Evolutionary conservation across 2,329 filamentous ascomycete genomes (phyloP), one percentile per base, ranked within the genome.

Genomic region (Cercospora sp.): DNA sequence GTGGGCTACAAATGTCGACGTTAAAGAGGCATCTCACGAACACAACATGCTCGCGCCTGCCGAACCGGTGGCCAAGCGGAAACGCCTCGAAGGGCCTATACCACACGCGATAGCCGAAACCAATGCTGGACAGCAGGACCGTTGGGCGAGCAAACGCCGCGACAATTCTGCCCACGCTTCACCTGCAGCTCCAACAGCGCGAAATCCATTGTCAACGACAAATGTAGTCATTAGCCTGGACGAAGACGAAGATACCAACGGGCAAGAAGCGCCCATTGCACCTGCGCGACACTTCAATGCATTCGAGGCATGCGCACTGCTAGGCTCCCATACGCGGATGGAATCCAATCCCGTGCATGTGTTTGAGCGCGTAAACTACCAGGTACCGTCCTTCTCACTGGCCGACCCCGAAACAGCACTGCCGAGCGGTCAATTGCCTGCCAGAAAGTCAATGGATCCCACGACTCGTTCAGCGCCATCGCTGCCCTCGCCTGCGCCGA

Each of bases 401-500:
- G 18, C 8, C 58, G 58, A 43, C 26, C 6, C 18, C 21, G 34
- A 34, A 26, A n/a, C 59, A 2, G 62, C 45, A 58, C 37, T 51
- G 40, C 34, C 64, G n/a, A 59, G 28, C 37, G 43, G 58, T 13
- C 45, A 37, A 1, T 28, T 51, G 40, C 58, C 55, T 57, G 26
- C 24, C 37, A 45, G 68, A 45, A 70, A 69, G 28, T 66, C 70
- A 9, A 66, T 63, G 18, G 65, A 63, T 12, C 28, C 18, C 61
- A 30, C 60, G 3, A 26, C 5, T 12, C 37, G 24, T 51, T n/a
- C 24, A n/a, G 40, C 30, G 62, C 62, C 49, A 13, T 58, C 51
- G 21, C 82, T 90, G 61, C 87, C 88, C 6, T 90, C 89, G 13
- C 88, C 89, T 34, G 85, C 88, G 12, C 85, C 86, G 10, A 90